Percentiles rank a stretch among this genome's conserved stretches.
These are phyloP conservation scores for Leccinum imitatum DNA, from an alignment of 768 basidiomycete species.

Conservation along the genomic window DNA sequence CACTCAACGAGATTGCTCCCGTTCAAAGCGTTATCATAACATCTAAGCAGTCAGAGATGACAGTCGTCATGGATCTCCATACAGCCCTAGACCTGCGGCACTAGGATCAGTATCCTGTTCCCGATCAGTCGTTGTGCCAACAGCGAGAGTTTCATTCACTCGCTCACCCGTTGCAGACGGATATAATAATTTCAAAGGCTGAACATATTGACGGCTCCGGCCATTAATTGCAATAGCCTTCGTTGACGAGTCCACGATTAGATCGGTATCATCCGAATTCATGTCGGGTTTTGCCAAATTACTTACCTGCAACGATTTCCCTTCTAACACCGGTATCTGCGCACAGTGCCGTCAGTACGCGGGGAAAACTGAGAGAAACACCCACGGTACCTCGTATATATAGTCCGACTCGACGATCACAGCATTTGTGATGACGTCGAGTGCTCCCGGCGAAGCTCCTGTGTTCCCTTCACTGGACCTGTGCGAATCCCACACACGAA, in stretches of 20 bases:
- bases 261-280: not conserved
- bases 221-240: not conserved
- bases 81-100: not conserved
- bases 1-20: not conserved
- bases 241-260: not conserved
- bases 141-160: not conserved
- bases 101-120: not conserved
- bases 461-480: not conserved
- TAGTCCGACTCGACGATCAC: slow-evolving; percentile 82
- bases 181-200: not conserved
- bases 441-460: not conserved
- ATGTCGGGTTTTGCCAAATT: not conserved
- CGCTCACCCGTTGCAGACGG: not conserved
- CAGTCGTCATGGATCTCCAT: not conserved
- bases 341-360: not conserved
- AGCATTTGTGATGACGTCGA: slow-evolving; percentile 91
- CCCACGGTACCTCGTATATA: not conserved
- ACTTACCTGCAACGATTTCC: not conserved
- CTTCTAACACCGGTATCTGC: not conserved
- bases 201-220: not conserved
- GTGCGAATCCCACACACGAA: not conserved
- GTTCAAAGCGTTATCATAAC: not conserved
- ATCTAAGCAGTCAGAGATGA: not conserved
- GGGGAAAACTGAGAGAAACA: not conserved
- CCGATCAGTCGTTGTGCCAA: not conserved